These are phyloP conservation scores for Fusarium sp. DNA, from an alignment of 2,329 filamentous ascomycete genomes.

Conservation along the genomic window DNA sequence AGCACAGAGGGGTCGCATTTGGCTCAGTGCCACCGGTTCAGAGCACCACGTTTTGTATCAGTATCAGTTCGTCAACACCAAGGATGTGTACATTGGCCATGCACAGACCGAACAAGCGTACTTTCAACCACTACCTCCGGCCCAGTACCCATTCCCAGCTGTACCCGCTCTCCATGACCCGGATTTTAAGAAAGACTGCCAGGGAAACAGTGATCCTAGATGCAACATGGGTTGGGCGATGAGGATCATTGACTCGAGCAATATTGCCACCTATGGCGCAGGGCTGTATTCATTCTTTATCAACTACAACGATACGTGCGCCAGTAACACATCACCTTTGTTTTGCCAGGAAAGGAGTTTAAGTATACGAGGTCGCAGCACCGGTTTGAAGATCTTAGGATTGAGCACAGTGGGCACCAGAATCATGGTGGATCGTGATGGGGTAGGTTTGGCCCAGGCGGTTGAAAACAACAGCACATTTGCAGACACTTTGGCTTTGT, in stretches of 20 bases:
- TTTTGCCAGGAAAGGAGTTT: conserved; percentile 62
- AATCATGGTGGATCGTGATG: conserved; percentile 45
- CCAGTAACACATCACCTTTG: conserved; percentile 53
- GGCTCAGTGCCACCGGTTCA: conserved; percentile 72
- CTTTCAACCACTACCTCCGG: conserved; percentile 73
- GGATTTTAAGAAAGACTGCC: conserved; percentile 39
- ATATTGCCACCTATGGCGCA: conserved; percentile 70
- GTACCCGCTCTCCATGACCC: conserved; percentile 51
- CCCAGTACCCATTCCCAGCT: conserved; percentile 66
- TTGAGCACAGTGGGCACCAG: conserved; percentile 47
- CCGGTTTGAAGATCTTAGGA: conserved; percentile 43
- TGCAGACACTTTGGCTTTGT: conserved; percentile 47
- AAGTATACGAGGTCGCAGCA: conserved; percentile 40
- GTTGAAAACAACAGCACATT: conserved; percentile 48
- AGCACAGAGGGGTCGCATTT: conserved; percentile 55
- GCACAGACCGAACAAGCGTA: conserved; percentile 79
- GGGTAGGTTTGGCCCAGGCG: conserved; percentile 38
- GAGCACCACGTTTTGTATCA: conserved; percentile 77
- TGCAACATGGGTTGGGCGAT: conserved; percentile 74
- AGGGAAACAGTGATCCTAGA: conserved; percentile 58
- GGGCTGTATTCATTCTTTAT: conserved; percentile 77
- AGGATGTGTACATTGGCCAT: conserved; percentile 71
- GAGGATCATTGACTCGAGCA: conserved; percentile 66
- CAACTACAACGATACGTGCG: conserved; percentile 67
- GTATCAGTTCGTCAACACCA: conserved; percentile 72